phyloP scores from a whole-genome alignment of 306 rosid species.

The Cicer chorassanicum region DNA sequence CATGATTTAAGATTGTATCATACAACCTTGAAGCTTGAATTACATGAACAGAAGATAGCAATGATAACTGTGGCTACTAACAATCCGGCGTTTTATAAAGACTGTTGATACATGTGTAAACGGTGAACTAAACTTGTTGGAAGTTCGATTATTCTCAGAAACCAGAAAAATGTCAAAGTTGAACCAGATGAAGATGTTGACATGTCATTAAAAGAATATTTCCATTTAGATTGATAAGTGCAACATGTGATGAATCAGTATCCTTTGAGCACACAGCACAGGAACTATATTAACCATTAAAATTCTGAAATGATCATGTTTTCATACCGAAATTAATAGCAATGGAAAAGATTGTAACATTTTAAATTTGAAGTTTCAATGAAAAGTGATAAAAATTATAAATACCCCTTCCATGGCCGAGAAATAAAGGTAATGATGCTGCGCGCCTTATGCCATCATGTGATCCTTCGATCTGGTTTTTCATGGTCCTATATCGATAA shows the following conservation, averaged over 20 bases:
- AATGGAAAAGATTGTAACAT: constrained; percentile 5
- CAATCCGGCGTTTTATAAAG: not conserved
- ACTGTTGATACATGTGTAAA: not conserved
- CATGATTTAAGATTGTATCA: constrained; percentile 27
- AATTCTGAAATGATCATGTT: constrained; percentile 8
- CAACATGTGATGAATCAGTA: constrained; percentile 3
- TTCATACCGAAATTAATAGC: constrained; percentile 17
- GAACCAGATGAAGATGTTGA: constrained; percentile 14
- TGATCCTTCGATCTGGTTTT: constrained; percentile 64
- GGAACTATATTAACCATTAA: not conserved
- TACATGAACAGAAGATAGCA: constrained; percentile 9
- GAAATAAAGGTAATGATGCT: constrained; percentile 72
- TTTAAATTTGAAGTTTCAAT: constrained; percentile 28
- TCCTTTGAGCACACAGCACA: constrained; percentile 3
- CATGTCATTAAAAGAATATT: not conserved
- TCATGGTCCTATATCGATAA: constrained; percentile 63
- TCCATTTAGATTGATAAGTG: not conserved
- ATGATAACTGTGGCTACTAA: not conserved
- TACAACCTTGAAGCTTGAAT: constrained; percentile 17
- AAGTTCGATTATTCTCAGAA: constrained; percentile 10
- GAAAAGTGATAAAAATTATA: constrained; percentile 38
- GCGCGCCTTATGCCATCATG: constrained; percentile 79
- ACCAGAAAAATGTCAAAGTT: constrained; percentile 19
- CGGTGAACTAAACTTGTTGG: not conserved
- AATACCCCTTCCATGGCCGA: constrained; percentile 88